Evolutionary conservation across 495 filamentous ascomycete species (phyloP).

Genomic region (Neurospora hispaniola): DNA sequence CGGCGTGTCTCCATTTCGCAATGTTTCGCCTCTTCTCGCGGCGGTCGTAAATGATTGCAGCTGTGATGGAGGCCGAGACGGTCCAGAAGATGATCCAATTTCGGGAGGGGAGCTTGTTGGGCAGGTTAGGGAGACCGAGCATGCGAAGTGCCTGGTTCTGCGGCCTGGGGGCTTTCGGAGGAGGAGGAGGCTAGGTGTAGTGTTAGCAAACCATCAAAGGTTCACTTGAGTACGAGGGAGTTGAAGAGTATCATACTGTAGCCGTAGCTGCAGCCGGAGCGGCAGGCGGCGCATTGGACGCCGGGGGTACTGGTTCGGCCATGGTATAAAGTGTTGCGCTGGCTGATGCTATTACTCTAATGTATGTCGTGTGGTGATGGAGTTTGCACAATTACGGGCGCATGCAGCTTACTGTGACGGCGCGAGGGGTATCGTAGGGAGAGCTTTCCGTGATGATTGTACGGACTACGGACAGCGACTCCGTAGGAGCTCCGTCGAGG

Average conservation of each 20-base stretch:
- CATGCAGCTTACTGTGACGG: neutral
- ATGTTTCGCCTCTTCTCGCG: conserved; percentile 74
- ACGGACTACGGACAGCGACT: neutral
- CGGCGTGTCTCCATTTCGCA: conserved; percentile 74
- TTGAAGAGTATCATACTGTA: conserved; percentile 6
- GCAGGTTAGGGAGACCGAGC: conserved; percentile 73
- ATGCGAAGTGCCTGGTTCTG: conserved; percentile 62
- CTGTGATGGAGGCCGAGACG: conserved; percentile 64
- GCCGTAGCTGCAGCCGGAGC: conserved; percentile 7
- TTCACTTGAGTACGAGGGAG: too few relatives aligned
- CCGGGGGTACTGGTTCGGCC: neutral
- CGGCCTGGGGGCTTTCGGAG: conserved; percentile 38
- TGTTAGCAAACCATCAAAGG: too few relatives aligned
- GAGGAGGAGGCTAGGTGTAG: conserved; percentile 12
- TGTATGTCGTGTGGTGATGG: neutral
- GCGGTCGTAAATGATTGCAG: conserved; percentile 78
- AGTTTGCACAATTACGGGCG: neutral
- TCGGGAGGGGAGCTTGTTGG: conserved; percentile 79
- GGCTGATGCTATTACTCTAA: neutral
- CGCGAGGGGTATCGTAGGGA: neutral
- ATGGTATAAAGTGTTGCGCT: neutral
- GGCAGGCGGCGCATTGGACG: neutral
- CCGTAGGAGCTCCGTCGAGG: neutral
- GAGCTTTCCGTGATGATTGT: neutral
- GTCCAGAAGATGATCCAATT: conserved; percentile 96